Evolutionary conservation across 768 basidiomycete genomes (phyloP), one percentile per base, ranked within the genome.

Genomic region (Mycena leptocephala): DNA sequence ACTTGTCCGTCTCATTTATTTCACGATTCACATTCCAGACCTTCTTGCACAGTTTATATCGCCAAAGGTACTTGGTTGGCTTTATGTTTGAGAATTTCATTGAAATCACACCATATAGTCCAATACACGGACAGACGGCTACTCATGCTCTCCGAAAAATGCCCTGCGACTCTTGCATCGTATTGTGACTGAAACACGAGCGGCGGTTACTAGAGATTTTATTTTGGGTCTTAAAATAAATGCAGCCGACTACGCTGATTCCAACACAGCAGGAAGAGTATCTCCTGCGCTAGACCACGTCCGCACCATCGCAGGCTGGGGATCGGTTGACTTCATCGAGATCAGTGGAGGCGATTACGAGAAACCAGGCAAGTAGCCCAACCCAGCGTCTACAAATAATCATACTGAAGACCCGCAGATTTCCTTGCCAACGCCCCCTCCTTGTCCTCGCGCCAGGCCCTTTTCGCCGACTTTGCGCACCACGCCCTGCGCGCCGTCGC

Each of bases 321-420:
- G 89, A 1, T 84, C 85, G 22, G 80, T 97, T 6, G 96, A 98
- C 82, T 94, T 96, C 80, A 92, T 98, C 64, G 96, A 98, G 83
- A 91, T 98, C 74, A 95, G 94, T 70, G 96, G 96, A 2, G 96
- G 96, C 0, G 93, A 94, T 81, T 98, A 97, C 78, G 95, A 96
- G 80, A 90, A 88, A 22, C 94, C 95, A 78, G 91, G 96, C 94
- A 78, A 22, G 88, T 79, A n/a, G n/a, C n/a, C 22, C 18, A 6
- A 6, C 35, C 35, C 35, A 37, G 35, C 7, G 7, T 13, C 35
- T 37, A 6, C 35, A 37, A 37, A 37, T 37, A 37, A 37, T 37
- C 35, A 13, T 30, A 72, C 73, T 46, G 7, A 62, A 62, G 18
- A 51, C 32, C 1, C n/a, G 8, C 64, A 92, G 92, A 89, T 26